Evolutionary conservation across 768 basidiomycete genomes (phyloP).

Genomic region (Rubroboletus satanas): DNA sequence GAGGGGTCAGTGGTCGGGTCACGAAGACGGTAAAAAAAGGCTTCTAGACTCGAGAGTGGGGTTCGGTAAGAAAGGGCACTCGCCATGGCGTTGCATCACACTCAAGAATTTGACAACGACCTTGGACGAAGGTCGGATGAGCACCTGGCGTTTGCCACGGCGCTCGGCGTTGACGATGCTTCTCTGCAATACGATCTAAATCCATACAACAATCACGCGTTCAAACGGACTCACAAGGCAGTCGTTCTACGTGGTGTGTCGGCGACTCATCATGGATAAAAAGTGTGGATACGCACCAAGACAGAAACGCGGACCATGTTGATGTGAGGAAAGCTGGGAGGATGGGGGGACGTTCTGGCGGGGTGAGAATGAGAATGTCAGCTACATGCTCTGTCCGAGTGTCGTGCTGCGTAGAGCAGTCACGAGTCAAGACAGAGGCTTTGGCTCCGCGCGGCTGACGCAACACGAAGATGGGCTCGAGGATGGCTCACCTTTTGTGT

Average conservation of each 20-base stretch:
- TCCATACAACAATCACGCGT: not conserved
- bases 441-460: not conserved
- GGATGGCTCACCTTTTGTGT: not conserved
- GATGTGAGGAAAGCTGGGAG: constrained; percentile 8
- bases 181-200: constrained; percentile 50
- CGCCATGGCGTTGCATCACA: constrained; percentile 99
- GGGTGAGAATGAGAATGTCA: not conserved
- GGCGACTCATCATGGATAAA: not conserved
- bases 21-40: not conserved
- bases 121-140: constrained; percentile 95
- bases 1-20: not conserved
- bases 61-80: constrained; percentile 30
- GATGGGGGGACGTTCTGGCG: not conserved
- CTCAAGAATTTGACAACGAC: constrained; percentile 96
- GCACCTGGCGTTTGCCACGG: constrained; percentile 98
- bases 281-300: constrained; percentile 41
- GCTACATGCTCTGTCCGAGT: not conserved
- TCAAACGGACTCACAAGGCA: constrained; percentile 40
- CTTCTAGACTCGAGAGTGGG: no score
- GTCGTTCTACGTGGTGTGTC: constrained; percentile 45
- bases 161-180: constrained; percentile 99
- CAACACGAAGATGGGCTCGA: not conserved
- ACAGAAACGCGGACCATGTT: constrained; percentile 90
- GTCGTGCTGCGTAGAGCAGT: not conserved
- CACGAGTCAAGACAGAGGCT: constrained; percentile 1